These are phyloP conservation scores for Gaultheria prostrata DNA, from an alignment of 148 eudicot genomes.

Conservation along the genomic window DNA sequence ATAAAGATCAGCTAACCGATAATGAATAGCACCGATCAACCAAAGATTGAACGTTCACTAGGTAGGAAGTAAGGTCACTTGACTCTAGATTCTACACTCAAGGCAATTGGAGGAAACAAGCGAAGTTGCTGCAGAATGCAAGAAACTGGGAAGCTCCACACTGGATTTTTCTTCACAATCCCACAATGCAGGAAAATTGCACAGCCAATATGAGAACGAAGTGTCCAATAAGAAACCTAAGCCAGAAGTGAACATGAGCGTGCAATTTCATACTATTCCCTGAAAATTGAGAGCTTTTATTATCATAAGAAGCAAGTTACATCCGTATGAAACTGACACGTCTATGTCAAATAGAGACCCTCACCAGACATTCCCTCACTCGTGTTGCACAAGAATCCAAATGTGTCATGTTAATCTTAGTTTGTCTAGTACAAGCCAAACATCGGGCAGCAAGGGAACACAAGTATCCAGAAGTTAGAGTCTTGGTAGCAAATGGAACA, in stretches of 20 bases:
- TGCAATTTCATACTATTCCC: not conserved
- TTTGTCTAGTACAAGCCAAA: not conserved
- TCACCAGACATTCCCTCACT: not conserved
- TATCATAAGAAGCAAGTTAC: not conserved
- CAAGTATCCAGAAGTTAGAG: not conserved
- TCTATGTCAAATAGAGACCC: not conserved
- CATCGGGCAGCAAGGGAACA: not conserved
- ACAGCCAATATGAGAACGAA: not conserved
- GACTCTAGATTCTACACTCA: not conserved
- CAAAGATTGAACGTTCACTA: not conserved
- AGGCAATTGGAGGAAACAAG: not conserved
- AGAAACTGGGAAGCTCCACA: not conserved
- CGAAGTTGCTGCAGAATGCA: not conserved
- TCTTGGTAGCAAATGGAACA: not conserved
- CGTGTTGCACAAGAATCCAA: not conserved
- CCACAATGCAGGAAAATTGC: not conserved
- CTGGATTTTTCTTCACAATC: not conserved
- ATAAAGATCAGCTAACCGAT: not conserved
- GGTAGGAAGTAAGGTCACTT: not conserved
- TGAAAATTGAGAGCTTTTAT: not conserved
- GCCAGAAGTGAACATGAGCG: not conserved
- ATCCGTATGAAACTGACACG: not conserved
- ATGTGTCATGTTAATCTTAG: not conserved
- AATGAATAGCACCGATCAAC: not conserved
- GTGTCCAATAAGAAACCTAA: not conserved